Percentiles rank a stretch among this genome's conserved stretches.
Conservation (phyloP, 345 rosid species). For the Hypericum perforatum region DNA sequence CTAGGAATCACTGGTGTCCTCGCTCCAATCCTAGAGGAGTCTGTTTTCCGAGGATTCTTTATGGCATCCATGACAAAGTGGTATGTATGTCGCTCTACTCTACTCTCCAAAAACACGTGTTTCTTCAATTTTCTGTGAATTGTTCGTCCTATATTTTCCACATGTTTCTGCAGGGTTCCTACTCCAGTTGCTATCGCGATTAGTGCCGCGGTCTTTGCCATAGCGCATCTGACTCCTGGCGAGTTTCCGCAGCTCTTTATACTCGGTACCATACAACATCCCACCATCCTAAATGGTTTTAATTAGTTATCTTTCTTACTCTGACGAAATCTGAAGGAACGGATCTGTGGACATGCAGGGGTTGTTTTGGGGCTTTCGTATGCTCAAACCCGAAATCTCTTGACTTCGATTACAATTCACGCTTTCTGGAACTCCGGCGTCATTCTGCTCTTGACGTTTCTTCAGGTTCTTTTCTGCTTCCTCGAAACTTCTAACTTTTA, state of each 20-base stretch:
- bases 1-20: constrained; percentile 75
- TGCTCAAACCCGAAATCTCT: constrained; percentile 84
- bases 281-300: background rate
- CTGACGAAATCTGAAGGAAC: no score
- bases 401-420: constrained; percentile 70
- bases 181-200: constrained; percentile 68
- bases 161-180: constrained; percentile 49
- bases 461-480: constrained; percentile 44
- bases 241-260: constrained; percentile 85
- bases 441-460: constrained; percentile 67
- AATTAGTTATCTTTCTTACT: background rate
- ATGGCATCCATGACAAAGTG: constrained; percentile 92
- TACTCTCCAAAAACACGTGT: constrained; percentile 4
- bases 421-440: constrained; percentile 88
- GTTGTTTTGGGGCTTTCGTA: constrained; percentile 66
- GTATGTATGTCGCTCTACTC: constrained; percentile 24
- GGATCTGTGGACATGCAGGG: constrained; percentile 28
- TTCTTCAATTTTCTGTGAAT: background rate
- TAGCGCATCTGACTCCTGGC: constrained; percentile 87
- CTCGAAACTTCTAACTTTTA: background rate
- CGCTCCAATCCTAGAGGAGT: constrained; percentile 95
- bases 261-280: constrained; percentile 36
- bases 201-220: constrained; percentile 87
- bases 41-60: constrained; percentile 88
- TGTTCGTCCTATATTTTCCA: no score